These are phyloP conservation scores for Picochlorum sp. DNA, from an alignment of 139 green algal genomes.

Conservation along the genomic window DNA sequence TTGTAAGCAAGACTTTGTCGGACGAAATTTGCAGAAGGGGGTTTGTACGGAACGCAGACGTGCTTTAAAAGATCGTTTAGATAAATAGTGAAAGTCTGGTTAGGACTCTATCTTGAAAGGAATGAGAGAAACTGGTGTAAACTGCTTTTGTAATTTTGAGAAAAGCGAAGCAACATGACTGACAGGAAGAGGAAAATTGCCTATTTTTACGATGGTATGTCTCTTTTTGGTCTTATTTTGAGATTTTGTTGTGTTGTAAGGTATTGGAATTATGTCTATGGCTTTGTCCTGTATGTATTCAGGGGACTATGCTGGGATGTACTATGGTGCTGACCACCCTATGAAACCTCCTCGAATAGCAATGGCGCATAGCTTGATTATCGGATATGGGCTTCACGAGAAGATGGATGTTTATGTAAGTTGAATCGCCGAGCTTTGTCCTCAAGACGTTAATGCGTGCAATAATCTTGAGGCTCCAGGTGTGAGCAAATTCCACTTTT, in stretches of 20 bases:
- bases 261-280: background rate
- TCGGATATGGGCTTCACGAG: conserved; percentile 89
- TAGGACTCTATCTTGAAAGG: too few relatives aligned
- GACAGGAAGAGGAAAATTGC: conserved; percentile 50
- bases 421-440: conserved; percentile 42
- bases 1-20: too few relatives aligned
- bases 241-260: background rate
- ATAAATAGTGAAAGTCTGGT: too few relatives aligned
- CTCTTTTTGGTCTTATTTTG: background rate
- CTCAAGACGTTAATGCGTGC: background rate
- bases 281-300: background rate
- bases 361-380: conserved; percentile 91
- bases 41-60: too few relatives aligned
- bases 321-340: conserved; percentile 92
- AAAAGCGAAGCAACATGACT: background rate
- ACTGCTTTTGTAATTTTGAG: too few relatives aligned
- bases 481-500: background rate
- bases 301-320: conserved; percentile 73
- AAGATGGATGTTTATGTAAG: conserved; percentile 82
- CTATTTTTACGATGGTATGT: conserved; percentile 80
- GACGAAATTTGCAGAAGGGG: too few relatives aligned
- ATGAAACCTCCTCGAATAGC: conserved; percentile 95
- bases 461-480: background rate
- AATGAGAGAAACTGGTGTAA: too few relatives aligned
- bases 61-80: too few relatives aligned